A percentile compares a stretch with the other conserved stretches of the same genome.
Evolutionary conservation across 2,329 filamentous ascomycete genomes (phyloP).

Genomic region (Triangularia setosa): DNA sequence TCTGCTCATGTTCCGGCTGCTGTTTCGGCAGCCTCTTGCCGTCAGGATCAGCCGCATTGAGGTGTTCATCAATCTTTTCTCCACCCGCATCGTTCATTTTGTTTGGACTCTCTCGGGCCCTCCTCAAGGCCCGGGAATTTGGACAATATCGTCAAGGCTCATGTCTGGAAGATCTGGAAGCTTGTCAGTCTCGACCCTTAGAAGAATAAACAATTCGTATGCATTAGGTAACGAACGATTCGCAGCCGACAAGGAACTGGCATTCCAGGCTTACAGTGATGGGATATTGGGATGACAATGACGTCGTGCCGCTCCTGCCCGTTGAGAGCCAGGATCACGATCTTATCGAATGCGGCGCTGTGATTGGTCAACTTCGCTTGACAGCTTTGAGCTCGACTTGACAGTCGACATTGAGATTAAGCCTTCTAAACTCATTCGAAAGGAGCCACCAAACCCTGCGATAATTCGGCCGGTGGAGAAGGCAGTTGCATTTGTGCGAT

Average conservation of each 20-base stretch:
- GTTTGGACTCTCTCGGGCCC: background rate
- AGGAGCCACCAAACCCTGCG: background rate
- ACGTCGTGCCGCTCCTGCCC: background rate
- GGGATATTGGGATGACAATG: background rate
- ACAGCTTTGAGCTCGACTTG: background rate
- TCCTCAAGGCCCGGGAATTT: background rate
- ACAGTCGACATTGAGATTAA: background rate
- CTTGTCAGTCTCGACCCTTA: background rate
- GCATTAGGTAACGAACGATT: background rate
- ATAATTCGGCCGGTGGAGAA: background rate
- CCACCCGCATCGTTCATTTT: constrained; percentile 31
- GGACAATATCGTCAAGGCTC: background rate
- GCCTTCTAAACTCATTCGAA: background rate
- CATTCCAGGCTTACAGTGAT: background rate
- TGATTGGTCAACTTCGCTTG: background rate
- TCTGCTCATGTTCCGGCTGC: constrained; percentile 37
- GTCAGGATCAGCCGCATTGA: constrained; percentile 28
- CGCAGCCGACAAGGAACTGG: background rate
- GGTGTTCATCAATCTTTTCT: constrained; percentile 27
- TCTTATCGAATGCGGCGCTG: background rate
- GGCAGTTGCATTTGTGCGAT: background rate
- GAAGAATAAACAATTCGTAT: background rate
- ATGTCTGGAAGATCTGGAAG: background rate
- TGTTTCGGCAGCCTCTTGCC: constrained; percentile 27
- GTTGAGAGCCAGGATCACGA: background rate